Conservation (phyloP, 495 filamentous ascomycete genomes). For the Choiromyces venosus region DNA sequence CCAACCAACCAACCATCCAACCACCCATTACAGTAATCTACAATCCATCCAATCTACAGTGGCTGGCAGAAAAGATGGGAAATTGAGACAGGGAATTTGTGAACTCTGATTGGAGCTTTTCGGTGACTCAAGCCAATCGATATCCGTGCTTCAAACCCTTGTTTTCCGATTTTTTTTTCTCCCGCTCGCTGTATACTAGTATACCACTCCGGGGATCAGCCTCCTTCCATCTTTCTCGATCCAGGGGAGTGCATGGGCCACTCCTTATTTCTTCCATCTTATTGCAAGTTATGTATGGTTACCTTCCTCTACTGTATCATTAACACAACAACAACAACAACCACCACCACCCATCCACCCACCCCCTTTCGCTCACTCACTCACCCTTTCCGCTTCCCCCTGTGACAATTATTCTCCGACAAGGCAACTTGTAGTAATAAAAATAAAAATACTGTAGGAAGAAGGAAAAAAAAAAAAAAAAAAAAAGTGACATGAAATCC, state of each 20-base stretch:
- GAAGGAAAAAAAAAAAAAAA: background rate
- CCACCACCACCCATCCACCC: too few species aligned
- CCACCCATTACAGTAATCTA: too few species aligned
- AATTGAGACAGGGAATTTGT: too few species aligned
- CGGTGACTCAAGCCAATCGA: too few species aligned
- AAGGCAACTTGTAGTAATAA: background rate
- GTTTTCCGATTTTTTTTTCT: too few species aligned
- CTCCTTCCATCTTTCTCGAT: background rate
- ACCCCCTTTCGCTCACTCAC: background rate
- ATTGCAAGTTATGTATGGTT: background rate
- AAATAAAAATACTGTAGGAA: too few species aligned
- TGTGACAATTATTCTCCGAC: background rate
- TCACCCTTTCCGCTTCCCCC: background rate
- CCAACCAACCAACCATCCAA: background rate
- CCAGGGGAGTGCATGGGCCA: slow-evolving; percentile 1
- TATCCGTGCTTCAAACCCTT: too few species aligned
- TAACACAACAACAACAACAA: too few species aligned
- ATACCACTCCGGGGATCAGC: background rate
- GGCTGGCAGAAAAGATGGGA: too few species aligned
- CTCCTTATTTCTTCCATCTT: background rate
- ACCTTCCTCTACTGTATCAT: background rate
- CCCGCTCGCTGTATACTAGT: too few species aligned
- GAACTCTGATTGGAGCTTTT: too few species aligned
- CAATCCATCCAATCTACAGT: background rate
- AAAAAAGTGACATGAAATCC: background rate